Evolutionary conservation across 1,284 basidiomycete genomes (phyloP).

Genomic region (Agaricales sp.): DNA sequence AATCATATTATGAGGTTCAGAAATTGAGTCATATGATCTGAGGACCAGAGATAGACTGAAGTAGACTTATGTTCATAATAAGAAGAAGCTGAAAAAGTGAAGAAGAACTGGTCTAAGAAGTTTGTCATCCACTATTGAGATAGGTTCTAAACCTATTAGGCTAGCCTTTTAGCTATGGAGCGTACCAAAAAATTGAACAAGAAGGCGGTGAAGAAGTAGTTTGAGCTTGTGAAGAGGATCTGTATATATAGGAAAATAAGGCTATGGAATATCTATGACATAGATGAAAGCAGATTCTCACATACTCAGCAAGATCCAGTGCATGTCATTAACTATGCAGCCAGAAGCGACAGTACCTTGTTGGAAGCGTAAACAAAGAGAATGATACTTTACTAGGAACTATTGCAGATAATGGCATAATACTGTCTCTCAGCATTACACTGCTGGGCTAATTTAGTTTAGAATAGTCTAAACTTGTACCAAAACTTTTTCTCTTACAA

Average conservation of each 20-base stretch:
- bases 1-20: too few species aligned
- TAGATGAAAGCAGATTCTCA: slow-evolving; percentile 25
- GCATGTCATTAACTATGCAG: slow-evolving; percentile 17
- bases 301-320: slow-evolving; percentile 14
- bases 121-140: too few species aligned
- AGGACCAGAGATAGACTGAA: too few species aligned
- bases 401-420: slow-evolving; percentile 23
- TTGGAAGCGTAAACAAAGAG: slow-evolving; percentile 18
- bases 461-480: too few species aligned
- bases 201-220: slow-evolving; percentile 15
- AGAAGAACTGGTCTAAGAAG: too few species aligned
- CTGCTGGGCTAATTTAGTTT: too few species aligned
- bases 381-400: slow-evolving; percentile 24
- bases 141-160: slow-evolving; percentile 17
- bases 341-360: slow-evolving; percentile 21
- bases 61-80: too few species aligned
- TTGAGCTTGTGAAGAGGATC: slow-evolving; percentile 13
- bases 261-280: slow-evolving; percentile 20
- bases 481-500: too few species aligned
- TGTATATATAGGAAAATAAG: slow-evolving; percentile 13
- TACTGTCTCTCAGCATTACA: slow-evolving; percentile 19
- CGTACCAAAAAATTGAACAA: slow-evolving; percentile 18
- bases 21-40: too few species aligned
- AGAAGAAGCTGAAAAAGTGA: too few species aligned
- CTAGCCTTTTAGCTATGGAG: slow-evolving; percentile 16